Conservation (phyloP, 179 eudicot species). For the Silene noctiflora region DNA sequence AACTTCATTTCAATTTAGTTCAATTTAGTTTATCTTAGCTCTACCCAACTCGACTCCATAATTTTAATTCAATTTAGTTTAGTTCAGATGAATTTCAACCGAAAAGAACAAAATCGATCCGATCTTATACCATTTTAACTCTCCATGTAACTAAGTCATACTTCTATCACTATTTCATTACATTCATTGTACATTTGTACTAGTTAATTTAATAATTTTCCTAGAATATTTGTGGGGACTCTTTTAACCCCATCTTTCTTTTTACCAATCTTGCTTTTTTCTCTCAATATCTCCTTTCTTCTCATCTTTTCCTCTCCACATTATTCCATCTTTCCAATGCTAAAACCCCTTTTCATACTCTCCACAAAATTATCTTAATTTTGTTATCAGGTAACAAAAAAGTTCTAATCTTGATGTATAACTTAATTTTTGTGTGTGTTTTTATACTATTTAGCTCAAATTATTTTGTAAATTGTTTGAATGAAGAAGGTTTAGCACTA, state of each 20-base stretch:
- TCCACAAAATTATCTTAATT: slow-evolving; percentile 9
- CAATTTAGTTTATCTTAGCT: no score
- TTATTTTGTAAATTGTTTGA: slow-evolving; percentile 36
- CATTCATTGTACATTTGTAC: background rate
- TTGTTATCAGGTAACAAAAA: slow-evolving; percentile 22
- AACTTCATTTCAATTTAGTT: no score
- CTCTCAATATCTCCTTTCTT: slow-evolving; percentile 3
- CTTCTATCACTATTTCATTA: no score
- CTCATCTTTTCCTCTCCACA: slow-evolving; percentile 9
- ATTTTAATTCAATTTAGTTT: no score
- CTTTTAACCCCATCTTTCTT: slow-evolving; percentile 7
- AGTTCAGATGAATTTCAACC: no score
- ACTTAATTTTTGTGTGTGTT: slow-evolving; percentile 20
- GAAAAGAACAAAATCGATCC: no score
- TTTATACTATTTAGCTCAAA: slow-evolving; percentile 34
- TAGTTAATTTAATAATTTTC: background rate
- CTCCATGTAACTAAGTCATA: no score
- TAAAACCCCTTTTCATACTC: slow-evolving; percentile 33
- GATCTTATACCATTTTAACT: no score
- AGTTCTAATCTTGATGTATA: no score
- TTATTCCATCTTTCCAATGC: slow-evolving; percentile 45
- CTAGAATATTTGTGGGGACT: slow-evolving; percentile 14
- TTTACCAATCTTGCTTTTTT: slow-evolving; percentile 16
- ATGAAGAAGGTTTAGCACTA: slow-evolving; percentile 73
- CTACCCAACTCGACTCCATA: no score